Conservation (phyloP, 208 protist genomes). For the Entamoeba dispar region DNA sequence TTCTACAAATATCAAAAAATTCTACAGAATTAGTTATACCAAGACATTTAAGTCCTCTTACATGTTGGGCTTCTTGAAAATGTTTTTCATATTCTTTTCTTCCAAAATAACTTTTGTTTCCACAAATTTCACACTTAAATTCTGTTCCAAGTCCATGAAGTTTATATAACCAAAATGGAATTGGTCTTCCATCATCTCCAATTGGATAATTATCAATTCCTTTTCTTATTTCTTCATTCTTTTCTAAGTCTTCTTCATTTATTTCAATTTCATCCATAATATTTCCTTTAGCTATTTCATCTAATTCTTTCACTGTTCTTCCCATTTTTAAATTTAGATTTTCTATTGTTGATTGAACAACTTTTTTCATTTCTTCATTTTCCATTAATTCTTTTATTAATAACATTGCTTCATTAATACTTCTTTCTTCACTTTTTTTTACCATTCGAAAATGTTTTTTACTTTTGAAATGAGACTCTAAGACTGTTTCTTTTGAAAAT, state of each 20-base stretch:
- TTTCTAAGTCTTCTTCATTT: neutral
- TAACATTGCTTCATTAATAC: neutral
- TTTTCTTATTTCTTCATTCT: neutral
- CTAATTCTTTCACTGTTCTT: neutral
- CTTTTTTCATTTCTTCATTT: neutral
- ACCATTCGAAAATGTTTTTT: neutral
- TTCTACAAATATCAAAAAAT: neutral
- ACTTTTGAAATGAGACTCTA: neutral
- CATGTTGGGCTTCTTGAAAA: neutral
- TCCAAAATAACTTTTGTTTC: neutral
- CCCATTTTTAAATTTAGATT: neutral
- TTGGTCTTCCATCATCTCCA: slow-evolving; percentile 10
- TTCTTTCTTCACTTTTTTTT: neutral
- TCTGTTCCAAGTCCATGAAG: neutral
- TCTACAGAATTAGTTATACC: neutral
- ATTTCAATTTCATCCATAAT: neutral
- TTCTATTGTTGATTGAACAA: neutral
- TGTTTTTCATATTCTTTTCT: slow-evolving; percentile 1
- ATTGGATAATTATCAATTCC: neutral
- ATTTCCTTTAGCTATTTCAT: neutral
- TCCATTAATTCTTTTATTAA: neutral
- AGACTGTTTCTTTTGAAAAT: neutral
- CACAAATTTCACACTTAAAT: slow-evolving; percentile 14
- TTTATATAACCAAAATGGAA: slow-evolving; percentile 12
- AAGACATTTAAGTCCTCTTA: neutral